Evolutionary conservation across 75 land plant species (phyloP), one percentile per base, ranked within the genome.

Genomic region (Pinus albicaulis): DNA sequence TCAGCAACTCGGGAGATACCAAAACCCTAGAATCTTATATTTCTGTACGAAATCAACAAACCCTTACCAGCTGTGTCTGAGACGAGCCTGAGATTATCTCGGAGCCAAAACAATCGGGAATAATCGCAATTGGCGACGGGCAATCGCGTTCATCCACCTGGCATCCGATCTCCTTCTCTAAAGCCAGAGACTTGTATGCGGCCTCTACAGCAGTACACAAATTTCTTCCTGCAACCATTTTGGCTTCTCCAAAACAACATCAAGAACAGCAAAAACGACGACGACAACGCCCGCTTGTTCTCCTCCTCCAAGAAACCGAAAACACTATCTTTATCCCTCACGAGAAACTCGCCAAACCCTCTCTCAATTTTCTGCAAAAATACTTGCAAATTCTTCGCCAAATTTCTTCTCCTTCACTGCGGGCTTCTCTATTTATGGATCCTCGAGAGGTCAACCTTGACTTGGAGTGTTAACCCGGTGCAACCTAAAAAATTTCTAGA

Each of bases 141-240:
- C 26, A 24, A 24, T 61, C 64, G 16, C 3, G 23, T 19, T 68
- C 71, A 66, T 36, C 70, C 70, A 66, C 44, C 71, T 68, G 23
- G 48, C 71, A 68, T 20, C 48, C 13, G n/a, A 38, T 68, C 23
- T 68, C 52, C 41, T 68, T 44, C 52, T 68, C n/a, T 3, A 68
- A 68, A 68, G 23, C n/a, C 52, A 20, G 52, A 22, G 71, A 8
- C 52, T 68, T 68, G 48, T 7, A 68, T 44, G 71, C 71, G 41
- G 3, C 71, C 48, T 38, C 71, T 38, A 68, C 71, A 68, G 31
- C 68, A 24, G 48, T 68, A 68, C 24, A 68, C 52, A 41, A 68
- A 68, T 10, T 44, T 68, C 71, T 7, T 68, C 71, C 71, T 68
- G 71, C 71, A 68, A 68, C 71, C 71, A 68, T 68, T n/a, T 68